Base-by-base conservation (phyloP, 495 filamentous ascomycete genomes). In the Cenococcum geophilum region DNA sequence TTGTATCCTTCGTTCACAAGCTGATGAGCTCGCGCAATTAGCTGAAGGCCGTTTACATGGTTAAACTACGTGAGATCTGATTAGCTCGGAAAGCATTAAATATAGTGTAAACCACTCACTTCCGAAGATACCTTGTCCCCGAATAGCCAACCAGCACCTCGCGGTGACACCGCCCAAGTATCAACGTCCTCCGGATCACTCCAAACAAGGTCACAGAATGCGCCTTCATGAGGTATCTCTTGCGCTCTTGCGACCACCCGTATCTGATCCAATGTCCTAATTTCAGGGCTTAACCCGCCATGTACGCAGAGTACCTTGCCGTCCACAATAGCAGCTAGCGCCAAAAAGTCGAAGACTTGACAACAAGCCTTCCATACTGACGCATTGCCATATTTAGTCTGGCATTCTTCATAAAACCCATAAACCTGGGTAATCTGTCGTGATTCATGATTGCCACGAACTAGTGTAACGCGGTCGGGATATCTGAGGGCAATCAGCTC, bases 301-400 rank as follows among this genome's bases (percentile, higher is more conserved):
- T 98, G 93, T 50, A 98, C 95, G 74, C 93, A 98, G 5, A 98
- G 81, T 22, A 98, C 91, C 71, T 93, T 90, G 56, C 93, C 95
- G 68, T 98, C 93, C 49, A 98, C 90, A 65, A 98, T 96, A 21
- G 93, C 93, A 27, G 92, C 93, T 21, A 98, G 82, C 12, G 95
- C 91, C 53, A 98, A 82, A 73, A 98, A 98, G 75, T 98, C 93
- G 69, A 98, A 98, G 21, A 98, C 93, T 75, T 97, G 95, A 68
- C 93, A 98, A 76, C 93, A 98, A 0, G 92, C 89, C 75, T 98
- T 98, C 93, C 93, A 98, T 20, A 98, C 93, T 9, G 90, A 95
- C 5, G 93, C 93, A 72, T 96, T 97, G 59, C 92, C 92, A 70
- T 98, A 98, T 71, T 98, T 98, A 67, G 89, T 87, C 69, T 95